These are phyloP conservation scores for Xylariaceae sp. DNA, from an alignment of 2,329 filamentous ascomycete species.

Conservation along the genomic window DNA sequence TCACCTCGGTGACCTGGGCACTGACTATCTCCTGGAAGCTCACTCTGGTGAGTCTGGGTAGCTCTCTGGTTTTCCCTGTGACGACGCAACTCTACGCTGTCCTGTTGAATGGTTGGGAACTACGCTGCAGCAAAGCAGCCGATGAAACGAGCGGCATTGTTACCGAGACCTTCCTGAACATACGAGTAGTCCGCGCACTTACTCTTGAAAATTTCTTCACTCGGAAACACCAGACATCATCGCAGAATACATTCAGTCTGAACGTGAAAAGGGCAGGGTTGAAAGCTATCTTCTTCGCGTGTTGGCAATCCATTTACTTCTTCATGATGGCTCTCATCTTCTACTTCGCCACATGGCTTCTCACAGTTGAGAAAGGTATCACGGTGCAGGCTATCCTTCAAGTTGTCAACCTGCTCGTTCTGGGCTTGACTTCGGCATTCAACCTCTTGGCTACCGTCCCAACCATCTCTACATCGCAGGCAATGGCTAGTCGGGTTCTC, in stretches of 20 bases:
- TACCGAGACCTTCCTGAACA: constrained; percentile 70
- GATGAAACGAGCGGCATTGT: constrained; percentile 58
- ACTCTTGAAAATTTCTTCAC: constrained; percentile 69
- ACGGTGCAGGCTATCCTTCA: constrained; percentile 59
- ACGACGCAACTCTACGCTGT: constrained; percentile 61
- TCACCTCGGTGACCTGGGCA: constrained; percentile 69
- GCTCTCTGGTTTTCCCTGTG: constrained; percentile 60
- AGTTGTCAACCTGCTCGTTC: constrained; percentile 77
- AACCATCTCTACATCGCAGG: constrained; percentile 69
- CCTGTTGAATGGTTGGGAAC: constrained; percentile 68
- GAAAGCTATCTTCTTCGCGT: constrained; percentile 66
- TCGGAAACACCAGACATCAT: constrained; percentile 53
- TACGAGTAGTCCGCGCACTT: constrained; percentile 71
- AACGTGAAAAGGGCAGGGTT: constrained; percentile 63
- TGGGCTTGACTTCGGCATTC: constrained; percentile 69
- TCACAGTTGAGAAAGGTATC: constrained; percentile 42
- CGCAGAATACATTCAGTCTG: constrained; percentile 47
- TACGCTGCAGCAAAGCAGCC: constrained; percentile 57
- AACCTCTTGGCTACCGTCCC: constrained; percentile 70
- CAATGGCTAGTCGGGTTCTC: constrained; percentile 68
- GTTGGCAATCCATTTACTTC: constrained; percentile 67
- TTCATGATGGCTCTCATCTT: constrained; percentile 76
- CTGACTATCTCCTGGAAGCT: constrained; percentile 72
- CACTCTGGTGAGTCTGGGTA: constrained; percentile 67
- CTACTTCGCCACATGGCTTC: constrained; percentile 69